phyloP scores from a whole-genome alignment of 2,329 filamentous ascomycete species.

The Lithohypha guttulata region DNA sequence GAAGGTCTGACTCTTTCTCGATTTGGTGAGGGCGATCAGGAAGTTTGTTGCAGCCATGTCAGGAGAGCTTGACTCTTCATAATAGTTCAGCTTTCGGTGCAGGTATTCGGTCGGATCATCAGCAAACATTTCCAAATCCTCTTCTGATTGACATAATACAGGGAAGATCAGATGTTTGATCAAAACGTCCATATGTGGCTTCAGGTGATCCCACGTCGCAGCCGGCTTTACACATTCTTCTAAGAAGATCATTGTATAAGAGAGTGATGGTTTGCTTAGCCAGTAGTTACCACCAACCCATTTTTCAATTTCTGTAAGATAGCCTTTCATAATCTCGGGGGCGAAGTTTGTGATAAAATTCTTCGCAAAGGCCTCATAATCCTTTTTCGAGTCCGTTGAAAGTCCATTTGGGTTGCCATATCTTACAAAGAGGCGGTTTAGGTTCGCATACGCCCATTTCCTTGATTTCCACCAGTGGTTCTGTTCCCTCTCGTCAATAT shows the following conservation, averaged over 20 bases:
- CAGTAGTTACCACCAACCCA: slow-evolving; percentile 92
- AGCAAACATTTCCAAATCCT: slow-evolving; percentile 88
- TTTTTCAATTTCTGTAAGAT: slow-evolving; percentile 88
- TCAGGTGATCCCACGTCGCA: slow-evolving; percentile 89
- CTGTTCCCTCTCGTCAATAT: slow-evolving; percentile 72
- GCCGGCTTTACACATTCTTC: slow-evolving; percentile 97
- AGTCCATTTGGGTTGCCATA: slow-evolving; percentile 79
- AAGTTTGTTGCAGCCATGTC: slow-evolving; percentile 96
- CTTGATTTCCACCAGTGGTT: slow-evolving; percentile 99
- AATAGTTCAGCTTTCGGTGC: slow-evolving; percentile 94
- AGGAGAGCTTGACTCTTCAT: slow-evolving; percentile 89
- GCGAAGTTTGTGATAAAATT: slow-evolving; percentile 85
- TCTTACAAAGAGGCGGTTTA: slow-evolving; percentile 89
- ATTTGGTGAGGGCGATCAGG: slow-evolving; percentile 86
- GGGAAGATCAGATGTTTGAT: slow-evolving; percentile 94
- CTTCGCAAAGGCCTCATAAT: slow-evolving; percentile 74
- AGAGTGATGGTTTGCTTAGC: slow-evolving; percentile 88
- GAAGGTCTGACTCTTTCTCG: slow-evolving; percentile 89
- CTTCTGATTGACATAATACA: slow-evolving; percentile 79
- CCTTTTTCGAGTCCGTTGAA: slow-evolving; percentile 61
- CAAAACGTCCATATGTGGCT: slow-evolving; percentile 84
- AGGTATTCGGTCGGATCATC: slow-evolving; percentile 93
- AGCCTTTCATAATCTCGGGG: slow-evolving; percentile 90
- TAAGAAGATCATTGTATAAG: slow-evolving; percentile 86
- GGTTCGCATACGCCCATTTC: slow-evolving; percentile 98